Base-by-base conservation (phyloP, 139 green algal genomes). In the Coccomyxa sp. region DNA sequence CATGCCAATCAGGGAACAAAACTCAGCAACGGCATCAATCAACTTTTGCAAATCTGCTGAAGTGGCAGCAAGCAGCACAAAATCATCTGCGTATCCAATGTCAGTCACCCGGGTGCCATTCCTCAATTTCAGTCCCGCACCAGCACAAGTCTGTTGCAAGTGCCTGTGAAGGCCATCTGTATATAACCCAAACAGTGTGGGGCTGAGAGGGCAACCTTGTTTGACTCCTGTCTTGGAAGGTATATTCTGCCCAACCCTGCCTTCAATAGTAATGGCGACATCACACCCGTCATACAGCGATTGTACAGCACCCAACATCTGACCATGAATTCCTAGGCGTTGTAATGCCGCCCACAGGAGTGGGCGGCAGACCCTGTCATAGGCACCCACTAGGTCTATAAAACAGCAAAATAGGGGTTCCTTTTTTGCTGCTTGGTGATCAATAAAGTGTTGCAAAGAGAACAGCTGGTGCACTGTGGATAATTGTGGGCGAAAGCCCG, bases 131-230 rank as follows among this genome's bases (percentile, higher is more conserved):
- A 51, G 74, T 32, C n/a, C 74, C 74, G 17, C 27, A 16, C 1
- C 25, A 28, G 74, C 1, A 31, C 74, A 78, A 21, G 23, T 16
- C 23, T 18, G 15, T 14, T 30, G 13, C 17, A 77, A 21, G 1
- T 78, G 30, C 27, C 74, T 32, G 7, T 32, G 27, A 17, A 82
- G 28, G 60, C 67, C 81, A 80, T 84, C 81, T 13, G 63, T 10
- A 63, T 58, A 84, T 23, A 79, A 32, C 21, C 82, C 75, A 85
- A 85, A 85, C 4, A 81, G 82, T 16, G 74, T 83, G 21, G 80
- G 80, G 32, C 80, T 83, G 18, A 83, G 67, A n/a, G 80, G 80
- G 67, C 80, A 83, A 13, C 80, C 80, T 31, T 83, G 80, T 31
- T 79, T 83, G 15, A 79, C 30, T 10, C 80, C 80, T 32, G 63